Base-by-base conservation (phyloP, 495 filamentous ascomycete genomes). In the Aspergillus homomorphus region DNA sequence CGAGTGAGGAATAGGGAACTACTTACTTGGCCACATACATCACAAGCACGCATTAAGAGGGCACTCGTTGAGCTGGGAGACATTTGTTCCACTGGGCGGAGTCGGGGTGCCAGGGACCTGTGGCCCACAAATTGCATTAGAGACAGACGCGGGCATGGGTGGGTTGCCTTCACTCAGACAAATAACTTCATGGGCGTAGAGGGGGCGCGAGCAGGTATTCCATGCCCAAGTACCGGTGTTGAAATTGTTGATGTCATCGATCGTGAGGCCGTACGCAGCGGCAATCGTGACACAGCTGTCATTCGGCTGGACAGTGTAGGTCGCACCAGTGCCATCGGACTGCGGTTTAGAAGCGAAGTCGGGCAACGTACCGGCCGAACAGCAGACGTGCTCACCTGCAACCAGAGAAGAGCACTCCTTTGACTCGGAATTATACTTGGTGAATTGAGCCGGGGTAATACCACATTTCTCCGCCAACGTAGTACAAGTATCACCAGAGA, bases 11-110 rank as follows among this genome's bases (percentile, higher is more conserved):
- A n/a, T n/a, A n/a, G n/a, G n/a, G n/a, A n/a, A n/a, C n/a, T n/a
- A n/a, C n/a, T n/a, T n/a, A n/a, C n/a, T n/a, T n/a, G 66, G 12
- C 78, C 80, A 68, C 73, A 80, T 3, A 67, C 63, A 53, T 77
- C 60, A 24, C 69, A 72, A 28, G 56, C 66, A 71, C 2, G 56
- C 64, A 18, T 71, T 71, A 4, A 71, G 54, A 2, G 69, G 69
- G 55, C 69, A 72, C 0, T 48, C 57, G 49, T 72, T 71, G 7
- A 71, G 41, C 6, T 41, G 3, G 46, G 6, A 26, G 22, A 56
- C 28, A 28, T 56, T 30, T 9, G 22, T 38, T 24, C 59, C 59
- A n/a, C 51, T 4, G 0, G 54, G 21, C 3, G 64, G 54, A 8
- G 22, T n/a, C 20, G 53, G 21, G 7, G 77, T 78, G 0, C 73